Evolutionary conservation across 2,329 filamentous ascomycete genomes (phyloP).

Genomic region (Talaromyces atroroseus): DNA sequence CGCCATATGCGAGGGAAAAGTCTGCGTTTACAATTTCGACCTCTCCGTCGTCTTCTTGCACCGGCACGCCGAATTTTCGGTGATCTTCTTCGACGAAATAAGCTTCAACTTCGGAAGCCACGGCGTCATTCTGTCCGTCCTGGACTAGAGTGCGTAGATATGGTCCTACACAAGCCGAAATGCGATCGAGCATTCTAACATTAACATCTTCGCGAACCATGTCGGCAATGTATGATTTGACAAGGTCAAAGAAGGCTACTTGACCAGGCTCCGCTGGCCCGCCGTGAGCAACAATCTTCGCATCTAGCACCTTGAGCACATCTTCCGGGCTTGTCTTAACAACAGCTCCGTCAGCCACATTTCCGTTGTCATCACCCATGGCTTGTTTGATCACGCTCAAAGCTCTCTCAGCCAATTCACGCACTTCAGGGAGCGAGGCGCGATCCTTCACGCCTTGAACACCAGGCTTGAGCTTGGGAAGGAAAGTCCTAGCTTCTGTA

Average conservation of each 20-base stretch:
- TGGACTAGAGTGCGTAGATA: conserved; percentile 70
- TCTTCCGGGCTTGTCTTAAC: conserved; percentile 64
- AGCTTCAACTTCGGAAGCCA: conserved; percentile 68
- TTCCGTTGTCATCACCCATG: conserved; percentile 64
- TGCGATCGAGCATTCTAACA: conserved; percentile 69
- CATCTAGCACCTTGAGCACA: conserved; percentile 67
- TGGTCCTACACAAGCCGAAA: conserved; percentile 62
- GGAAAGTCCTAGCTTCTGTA: conserved; percentile 86
- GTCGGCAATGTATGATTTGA: conserved; percentile 68
- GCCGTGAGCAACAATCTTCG: conserved; percentile 65
- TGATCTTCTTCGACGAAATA: conserved; percentile 79
- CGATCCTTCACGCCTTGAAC: conserved; percentile 82
- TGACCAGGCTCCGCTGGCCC: conserved; percentile 61
- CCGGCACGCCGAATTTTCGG: conserved; percentile 76
- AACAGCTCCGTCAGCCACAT: conserved; percentile 45
- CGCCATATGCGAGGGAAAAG: conserved; percentile 95
- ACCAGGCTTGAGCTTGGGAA: conserved; percentile 91
- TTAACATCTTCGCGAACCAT: conserved; percentile 88
- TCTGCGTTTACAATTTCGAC: conserved; percentile 95
- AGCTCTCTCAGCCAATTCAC: conserved; percentile 78
- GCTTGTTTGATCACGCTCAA: conserved; percentile 86
- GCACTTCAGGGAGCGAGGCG: conserved; percentile 89
- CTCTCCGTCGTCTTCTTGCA: conserved; percentile 87
- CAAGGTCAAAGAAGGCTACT: conserved; percentile 56
- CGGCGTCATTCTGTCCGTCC: conserved; percentile 55